Evolutionary conservation across 768 basidiomycete species (phyloP).

Genomic region (Lactarius evosmus): DNA sequence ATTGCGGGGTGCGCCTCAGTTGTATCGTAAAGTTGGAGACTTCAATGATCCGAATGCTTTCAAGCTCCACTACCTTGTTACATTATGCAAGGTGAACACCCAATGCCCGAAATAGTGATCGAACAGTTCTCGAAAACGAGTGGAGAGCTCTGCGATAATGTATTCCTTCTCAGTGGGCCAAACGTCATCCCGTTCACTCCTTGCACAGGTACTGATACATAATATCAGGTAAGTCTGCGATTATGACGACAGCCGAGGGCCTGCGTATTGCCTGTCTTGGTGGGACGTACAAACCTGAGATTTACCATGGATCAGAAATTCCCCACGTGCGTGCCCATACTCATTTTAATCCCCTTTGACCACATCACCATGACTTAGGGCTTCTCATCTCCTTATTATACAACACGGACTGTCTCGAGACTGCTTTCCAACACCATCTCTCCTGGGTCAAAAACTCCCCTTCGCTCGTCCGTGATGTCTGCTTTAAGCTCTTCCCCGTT

Average conservation of each 20-base stretch:
- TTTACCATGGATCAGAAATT: constrained; percentile 57
- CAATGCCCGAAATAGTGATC: constrained; percentile 68
- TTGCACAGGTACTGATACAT: constrained; percentile 14
- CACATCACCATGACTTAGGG: constrained; percentile 44
- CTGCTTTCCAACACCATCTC: constrained; percentile 67
- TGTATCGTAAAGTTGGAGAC: not conserved
- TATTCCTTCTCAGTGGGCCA: constrained; percentile 79
- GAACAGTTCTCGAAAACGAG: constrained; percentile 72
- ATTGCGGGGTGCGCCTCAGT: constrained; percentile 52
- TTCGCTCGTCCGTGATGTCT: constrained; percentile 66
- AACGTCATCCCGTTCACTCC: not conserved
- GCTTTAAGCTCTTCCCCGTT: constrained; percentile 58
- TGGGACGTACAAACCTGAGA: constrained; percentile 63
- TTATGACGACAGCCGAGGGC: constrained; percentile 74
- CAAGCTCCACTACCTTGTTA: constrained; percentile 87
- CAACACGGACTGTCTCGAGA: constrained; percentile 63
- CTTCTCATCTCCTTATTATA: constrained; percentile 74
- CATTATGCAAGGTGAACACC: constrained; percentile 82
- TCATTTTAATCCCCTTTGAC: constrained; percentile 52
- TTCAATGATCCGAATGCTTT: constrained; percentile 11
- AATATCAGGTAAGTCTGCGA: constrained; percentile 71
- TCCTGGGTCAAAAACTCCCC: constrained; percentile 46
- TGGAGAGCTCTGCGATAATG: constrained; percentile 76
- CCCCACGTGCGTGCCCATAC: constrained; percentile 51
- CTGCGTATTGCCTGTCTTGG: constrained; percentile 85